phyloP scores from a whole-genome alignment of 2,329 filamentous ascomycete species.

The Aphanocladium album region DNA sequence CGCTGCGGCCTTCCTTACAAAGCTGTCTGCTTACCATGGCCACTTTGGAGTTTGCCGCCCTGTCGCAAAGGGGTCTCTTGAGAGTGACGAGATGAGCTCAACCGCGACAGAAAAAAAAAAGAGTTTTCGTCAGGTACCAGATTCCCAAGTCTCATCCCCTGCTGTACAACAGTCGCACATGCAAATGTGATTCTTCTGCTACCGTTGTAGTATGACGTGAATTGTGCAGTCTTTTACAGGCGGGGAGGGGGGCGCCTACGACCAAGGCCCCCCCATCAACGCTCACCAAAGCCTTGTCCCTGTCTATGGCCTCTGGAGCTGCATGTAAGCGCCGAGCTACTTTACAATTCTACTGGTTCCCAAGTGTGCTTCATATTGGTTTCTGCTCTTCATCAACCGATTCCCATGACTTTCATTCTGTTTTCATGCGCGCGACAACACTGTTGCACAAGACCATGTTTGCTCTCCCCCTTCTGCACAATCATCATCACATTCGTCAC shows the following conservation, averaged over 20 bases:
- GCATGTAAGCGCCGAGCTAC: not conserved
- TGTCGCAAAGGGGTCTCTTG: constrained; percentile 1
- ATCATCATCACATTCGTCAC: not conserved
- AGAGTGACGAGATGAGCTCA: not conserved
- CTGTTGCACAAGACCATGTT: not conserved
- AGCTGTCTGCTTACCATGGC: no score
- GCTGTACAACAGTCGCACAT: no score
- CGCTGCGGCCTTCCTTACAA: no score
- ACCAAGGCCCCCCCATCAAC: no score
- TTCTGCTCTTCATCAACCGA: not conserved
- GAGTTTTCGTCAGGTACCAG: not conserved
- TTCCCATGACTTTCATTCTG: not conserved
- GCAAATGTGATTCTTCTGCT: no score
- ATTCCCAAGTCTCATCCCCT: not conserved
- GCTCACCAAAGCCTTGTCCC: not conserved
- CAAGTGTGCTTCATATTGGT: not conserved
- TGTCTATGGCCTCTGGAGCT: not conserved
- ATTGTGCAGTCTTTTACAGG: no score
- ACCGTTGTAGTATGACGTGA: no score
- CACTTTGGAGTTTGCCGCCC: constrained; percentile 1
- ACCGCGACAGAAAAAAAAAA: not conserved
- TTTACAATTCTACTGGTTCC: not conserved
- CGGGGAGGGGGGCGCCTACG: no score
- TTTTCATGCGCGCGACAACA: not conserved
- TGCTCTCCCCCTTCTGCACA: no score